phyloP scores from a whole-genome alignment of 2,329 filamentous ascomycete species.

The Lizonia empirigonia region DNA sequence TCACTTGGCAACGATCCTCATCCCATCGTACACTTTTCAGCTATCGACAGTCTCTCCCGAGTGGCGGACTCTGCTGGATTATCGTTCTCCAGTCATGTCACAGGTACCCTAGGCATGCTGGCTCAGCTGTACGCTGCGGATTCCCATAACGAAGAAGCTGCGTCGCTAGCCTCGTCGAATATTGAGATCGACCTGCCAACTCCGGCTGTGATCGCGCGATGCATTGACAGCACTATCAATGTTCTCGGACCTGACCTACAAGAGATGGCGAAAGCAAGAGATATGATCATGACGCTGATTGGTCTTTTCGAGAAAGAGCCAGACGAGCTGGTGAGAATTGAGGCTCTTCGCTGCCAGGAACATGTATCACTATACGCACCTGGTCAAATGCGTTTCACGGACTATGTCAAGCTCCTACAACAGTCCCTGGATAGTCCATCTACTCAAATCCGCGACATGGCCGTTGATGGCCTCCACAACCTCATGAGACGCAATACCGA shows the following conservation, averaged over 20 bases:
- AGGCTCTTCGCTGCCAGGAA: slow-evolving; percentile 82
- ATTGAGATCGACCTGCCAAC: slow-evolving; percentile 85
- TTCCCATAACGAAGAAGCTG: slow-evolving; percentile 84
- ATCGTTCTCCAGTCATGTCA: slow-evolving; percentile 88
- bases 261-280: slow-evolving; percentile 87
- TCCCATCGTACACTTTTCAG: slow-evolving; percentile 95
- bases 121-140: slow-evolving; percentile 92
- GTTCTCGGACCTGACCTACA: slow-evolving; percentile 94
- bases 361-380: slow-evolving; percentile 92
- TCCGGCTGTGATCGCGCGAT: slow-evolving; percentile 80
- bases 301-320: slow-evolving; percentile 80
- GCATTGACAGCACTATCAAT: slow-evolving; percentile 94
- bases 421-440: slow-evolving; percentile 73
- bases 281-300: slow-evolving; percentile 87
- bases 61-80: slow-evolving; percentile 92
- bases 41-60: slow-evolving; percentile 82
- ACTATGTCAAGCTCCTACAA: slow-evolving; percentile 84
- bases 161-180: slow-evolving; percentile 83
- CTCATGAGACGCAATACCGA: slow-evolving; percentile 91
- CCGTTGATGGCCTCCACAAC: slow-evolving; percentile 87
- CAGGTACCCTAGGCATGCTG: slow-evolving; percentile 89
- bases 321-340: slow-evolving; percentile 71
- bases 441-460: slow-evolving; percentile 73
- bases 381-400: slow-evolving; percentile 79
- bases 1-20: slow-evolving; percentile 95